Evolutionary conservation across 106 monocot genomes (phyloP).

Genomic region (Allium sativum): DNA sequence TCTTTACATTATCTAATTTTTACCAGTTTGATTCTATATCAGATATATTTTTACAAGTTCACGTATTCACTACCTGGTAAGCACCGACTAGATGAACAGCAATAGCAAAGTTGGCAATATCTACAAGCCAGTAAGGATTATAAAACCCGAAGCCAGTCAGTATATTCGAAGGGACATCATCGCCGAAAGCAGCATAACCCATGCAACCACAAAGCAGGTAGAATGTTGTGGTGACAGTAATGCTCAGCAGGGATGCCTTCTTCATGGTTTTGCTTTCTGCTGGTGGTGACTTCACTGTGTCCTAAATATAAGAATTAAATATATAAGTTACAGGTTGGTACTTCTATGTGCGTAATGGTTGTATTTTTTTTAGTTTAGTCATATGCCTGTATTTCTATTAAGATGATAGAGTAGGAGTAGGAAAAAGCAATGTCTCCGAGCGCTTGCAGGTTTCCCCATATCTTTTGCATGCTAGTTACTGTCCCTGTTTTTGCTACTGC

Average conservation of each 20-base stretch:
- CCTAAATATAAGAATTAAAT: conserved; percentile 2
- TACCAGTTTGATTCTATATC: neutral
- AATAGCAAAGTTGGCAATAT: conserved; percentile 15
- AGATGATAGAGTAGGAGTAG: conserved; percentile 47
- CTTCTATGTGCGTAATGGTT: too few relatives aligned
- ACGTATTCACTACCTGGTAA: conserved; percentile 9
- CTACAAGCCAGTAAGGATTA: conserved; percentile 14
- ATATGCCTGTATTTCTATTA: conserved; percentile 41
- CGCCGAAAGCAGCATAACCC: conserved; percentile 37
- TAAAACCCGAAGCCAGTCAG: conserved; percentile 31
- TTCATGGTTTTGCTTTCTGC: conserved; percentile 31
- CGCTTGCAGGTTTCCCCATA: conserved; percentile 37
- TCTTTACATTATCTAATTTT: neutral
- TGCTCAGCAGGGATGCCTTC: conserved; percentile 21
- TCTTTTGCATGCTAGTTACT: conserved; percentile 19
- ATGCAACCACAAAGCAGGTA: conserved; percentile 37
- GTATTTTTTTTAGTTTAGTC: too few relatives aligned
- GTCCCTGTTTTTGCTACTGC: conserved; percentile 8
- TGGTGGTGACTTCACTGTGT: conserved; percentile 32
- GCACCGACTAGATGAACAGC: conserved; percentile 15
- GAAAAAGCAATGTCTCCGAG: conserved; percentile 53
- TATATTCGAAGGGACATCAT: conserved; percentile 25
- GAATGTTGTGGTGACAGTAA: conserved; percentile 29
- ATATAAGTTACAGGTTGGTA: too few relatives aligned
- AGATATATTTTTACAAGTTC: neutral